Evolutionary conservation across 495 filamentous ascomycete genomes (phyloP), one percentile per base, ranked within the genome.

Genomic region (Glonium stellatum): DNA sequence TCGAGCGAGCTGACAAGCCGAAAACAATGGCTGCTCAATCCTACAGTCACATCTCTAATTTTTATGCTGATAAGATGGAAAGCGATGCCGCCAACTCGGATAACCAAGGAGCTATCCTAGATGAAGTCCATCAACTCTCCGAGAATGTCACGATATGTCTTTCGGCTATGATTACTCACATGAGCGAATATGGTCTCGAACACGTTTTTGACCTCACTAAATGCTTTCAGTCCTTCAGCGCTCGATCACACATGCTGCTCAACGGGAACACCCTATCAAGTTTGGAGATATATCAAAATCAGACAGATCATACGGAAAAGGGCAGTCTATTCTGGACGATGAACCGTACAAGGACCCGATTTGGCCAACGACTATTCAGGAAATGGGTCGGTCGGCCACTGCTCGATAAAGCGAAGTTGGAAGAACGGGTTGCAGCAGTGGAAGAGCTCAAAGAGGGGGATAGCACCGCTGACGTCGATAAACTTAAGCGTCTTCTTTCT

Each of bases 141-240:
- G 90, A 96, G 64, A 78, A 88, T 44, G 89, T 95, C 47, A 96
- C 87, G 0, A 83, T 95, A 25, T 97, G 95, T 73, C 80, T 99
- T 13, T 97, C 93, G 23, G 86, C 92, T 8, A 96, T 99, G 91
- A 97, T 99, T 61, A 88, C 83, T 8, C 92, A 99, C 68, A 78
- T 99, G 73, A 84, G 86, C 25, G 91, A 95, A 55, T 99, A 97
- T 62, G 92, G 91, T 1, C 78, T 99, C 42, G 87, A 99, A 69
- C 92, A 99, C 75, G 89, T 99, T 37, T 96, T 99, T 64, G 88
- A 96, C 68, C 73, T 99, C 35, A 97, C 93, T 8, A 96, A 96
- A 62, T 96, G 97, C 69, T 99, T 99, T 72, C 88, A 97, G 68
- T 88, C 92, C 0, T 99, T 99, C 72, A 95, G 88, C 67, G 88